Evolutionary conservation across 345 rosid genomes (phyloP).

Genomic region (Bruguiera sexangula): DNA sequence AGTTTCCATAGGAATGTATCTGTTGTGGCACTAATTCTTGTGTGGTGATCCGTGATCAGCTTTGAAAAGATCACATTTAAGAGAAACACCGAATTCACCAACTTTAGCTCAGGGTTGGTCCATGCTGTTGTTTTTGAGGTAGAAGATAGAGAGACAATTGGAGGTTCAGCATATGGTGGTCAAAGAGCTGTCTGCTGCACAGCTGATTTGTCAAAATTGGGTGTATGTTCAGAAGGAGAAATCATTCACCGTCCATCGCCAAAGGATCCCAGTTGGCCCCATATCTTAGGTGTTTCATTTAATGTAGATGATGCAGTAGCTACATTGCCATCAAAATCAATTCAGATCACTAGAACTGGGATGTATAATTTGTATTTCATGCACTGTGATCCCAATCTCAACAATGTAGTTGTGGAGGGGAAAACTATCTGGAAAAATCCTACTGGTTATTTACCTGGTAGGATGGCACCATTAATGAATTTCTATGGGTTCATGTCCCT

Average conservation of each 20-base stretch:
- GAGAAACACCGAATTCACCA: constrained; percentile 47
- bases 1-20: background rate
- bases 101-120: constrained; percentile 48
- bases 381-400: constrained; percentile 71
- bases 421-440: constrained; percentile 97
- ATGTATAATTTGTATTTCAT: constrained; percentile 94
- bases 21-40: constrained; percentile 16
- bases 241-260: constrained; percentile 77
- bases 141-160: constrained; percentile 76
- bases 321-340: constrained; percentile 45
- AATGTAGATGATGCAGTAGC: constrained; percentile 43
- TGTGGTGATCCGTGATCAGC: constrained; percentile 35
- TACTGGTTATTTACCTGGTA: constrained; percentile 80
- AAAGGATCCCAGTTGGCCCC: constrained; percentile 66
- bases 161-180: constrained; percentile 98
- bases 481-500: constrained; percentile 86
- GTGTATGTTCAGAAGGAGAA: constrained; percentile 70
- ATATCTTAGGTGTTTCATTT: constrained; percentile 60
- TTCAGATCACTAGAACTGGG: constrained; percentile 75
- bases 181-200: constrained; percentile 96
- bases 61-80: constrained; percentile 75
- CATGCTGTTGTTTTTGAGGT: constrained; percentile 83
- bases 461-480: constrained; percentile 96
- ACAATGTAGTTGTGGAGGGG: constrained; percentile 64
- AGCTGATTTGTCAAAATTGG: constrained; percentile 80